A percentile compares a stretch with the other conserved stretches of the same genome.
These are phyloP conservation scores for Russula ochroleuca DNA, from an alignment of 768 basidiomycete genomes.

Conservation along the genomic window DNA sequence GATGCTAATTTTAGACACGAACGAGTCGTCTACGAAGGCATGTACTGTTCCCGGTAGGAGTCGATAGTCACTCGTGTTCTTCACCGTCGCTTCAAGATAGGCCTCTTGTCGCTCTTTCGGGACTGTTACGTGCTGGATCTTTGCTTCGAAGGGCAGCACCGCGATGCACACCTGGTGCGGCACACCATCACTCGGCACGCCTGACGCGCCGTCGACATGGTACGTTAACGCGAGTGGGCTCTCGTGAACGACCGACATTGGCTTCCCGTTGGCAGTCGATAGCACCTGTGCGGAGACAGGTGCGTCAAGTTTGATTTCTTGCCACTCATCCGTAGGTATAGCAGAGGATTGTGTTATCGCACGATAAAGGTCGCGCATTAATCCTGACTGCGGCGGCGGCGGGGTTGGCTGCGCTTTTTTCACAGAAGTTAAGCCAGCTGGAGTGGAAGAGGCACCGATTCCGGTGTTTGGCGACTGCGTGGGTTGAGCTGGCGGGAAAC, in stretches of 20 bases:
- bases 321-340: neutral
- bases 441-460: neutral
- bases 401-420: neutral
- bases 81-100: conserved; percentile 44
- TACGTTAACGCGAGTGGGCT: conserved; percentile 52
- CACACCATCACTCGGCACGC: conserved; percentile 51
- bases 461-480: no score
- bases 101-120: conserved; percentile 49
- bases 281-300: neutral
- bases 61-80: conserved; percentile 55
- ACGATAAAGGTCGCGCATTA: no score
- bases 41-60: conserved; percentile 51
- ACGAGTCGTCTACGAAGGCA: conserved; percentile 54
- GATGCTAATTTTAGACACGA: conserved; percentile 50
- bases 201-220: conserved; percentile 47
- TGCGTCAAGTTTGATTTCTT: neutral
- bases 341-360: neutral
- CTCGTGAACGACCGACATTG: conserved; percentile 46
- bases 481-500: no score
- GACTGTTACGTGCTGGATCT: conserved; percentile 45
- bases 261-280: conserved; percentile 30
- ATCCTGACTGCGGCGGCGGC: no score
- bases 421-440: neutral
- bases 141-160: conserved; percentile 44
- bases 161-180: conserved; percentile 54